phyloP scores from a whole-genome alignment of 306 rosid genomes.

The Amphicarpaea edgeworthii region DNA sequence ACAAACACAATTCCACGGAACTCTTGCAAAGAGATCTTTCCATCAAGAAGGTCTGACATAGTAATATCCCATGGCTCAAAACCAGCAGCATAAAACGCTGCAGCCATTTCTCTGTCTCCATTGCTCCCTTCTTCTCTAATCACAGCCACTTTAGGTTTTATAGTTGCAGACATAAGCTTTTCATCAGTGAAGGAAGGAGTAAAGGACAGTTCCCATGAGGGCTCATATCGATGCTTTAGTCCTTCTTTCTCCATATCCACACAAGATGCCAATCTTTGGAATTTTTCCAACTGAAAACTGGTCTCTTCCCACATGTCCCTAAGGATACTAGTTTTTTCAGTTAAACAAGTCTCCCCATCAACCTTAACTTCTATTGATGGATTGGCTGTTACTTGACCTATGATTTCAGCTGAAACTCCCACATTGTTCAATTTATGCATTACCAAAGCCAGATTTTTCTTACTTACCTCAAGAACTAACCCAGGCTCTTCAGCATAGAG shows the following conservation, averaged over 20 bases:
- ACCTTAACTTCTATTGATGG: slow-evolving; percentile 67
- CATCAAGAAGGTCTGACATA: slow-evolving; percentile 86
- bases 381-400: slow-evolving; percentile 68
- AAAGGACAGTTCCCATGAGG: slow-evolving; percentile 76
- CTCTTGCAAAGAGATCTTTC: slow-evolving; percentile 63
- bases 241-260: slow-evolving; percentile 85
- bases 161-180: slow-evolving; percentile 55
- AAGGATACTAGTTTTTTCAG: slow-evolving; percentile 64
- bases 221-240: slow-evolving; percentile 71
- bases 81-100: slow-evolving; percentile 82
- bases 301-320: slow-evolving; percentile 89
- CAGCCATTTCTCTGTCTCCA: slow-evolving; percentile 94
- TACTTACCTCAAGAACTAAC: slow-evolving; percentile 78
- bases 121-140: slow-evolving; percentile 96
- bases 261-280: slow-evolving; percentile 82
- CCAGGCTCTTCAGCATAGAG: slow-evolving; percentile 93
- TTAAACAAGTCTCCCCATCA: slow-evolving; percentile 65
- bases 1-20: slow-evolving; percentile 80
- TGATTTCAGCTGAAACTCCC: slow-evolving; percentile 62
- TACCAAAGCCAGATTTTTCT: slow-evolving; percentile 62
- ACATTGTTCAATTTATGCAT: slow-evolving; percentile 52
- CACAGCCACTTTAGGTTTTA: slow-evolving; percentile 85
- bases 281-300: slow-evolving; percentile 78
- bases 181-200: slow-evolving; percentile 65
- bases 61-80: slow-evolving; percentile 92